These are phyloP conservation scores for Trichoderma reesei DNA, from an alignment of 495 filamentous ascomycete species.

Conservation along the genomic window DNA sequence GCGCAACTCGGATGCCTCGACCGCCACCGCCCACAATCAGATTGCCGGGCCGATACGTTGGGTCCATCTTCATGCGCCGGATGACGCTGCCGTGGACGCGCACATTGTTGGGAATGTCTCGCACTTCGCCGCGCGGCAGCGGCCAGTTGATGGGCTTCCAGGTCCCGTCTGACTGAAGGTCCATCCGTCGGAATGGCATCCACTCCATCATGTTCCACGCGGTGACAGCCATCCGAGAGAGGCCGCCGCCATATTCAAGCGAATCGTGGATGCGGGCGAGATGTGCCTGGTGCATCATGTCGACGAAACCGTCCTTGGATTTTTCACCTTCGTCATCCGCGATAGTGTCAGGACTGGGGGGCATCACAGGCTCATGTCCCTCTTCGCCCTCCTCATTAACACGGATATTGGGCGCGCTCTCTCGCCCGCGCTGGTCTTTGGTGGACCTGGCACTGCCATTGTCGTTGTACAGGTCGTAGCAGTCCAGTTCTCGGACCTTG, in stretches of 20 bases:
- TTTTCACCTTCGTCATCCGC: neutral
- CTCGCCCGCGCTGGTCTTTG: neutral
- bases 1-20: conserved; percentile 50
- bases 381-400: neutral
- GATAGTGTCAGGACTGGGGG: conserved; percentile 5
- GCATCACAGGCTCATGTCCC: neutral
- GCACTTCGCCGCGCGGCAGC: conserved; percentile 66
- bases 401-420: neutral
- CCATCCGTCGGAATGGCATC: conserved; percentile 77
- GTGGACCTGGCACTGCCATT: conserved; percentile 48
- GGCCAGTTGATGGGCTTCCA: conserved; percentile 82
- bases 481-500: conserved; percentile 58
- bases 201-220: conserved; percentile 81
- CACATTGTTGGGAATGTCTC: conserved; percentile 66
- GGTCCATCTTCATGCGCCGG: conserved; percentile 55
- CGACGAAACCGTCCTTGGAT: conserved; percentile 26
- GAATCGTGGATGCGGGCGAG: conserved; percentile 66
- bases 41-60: conserved; percentile 67
- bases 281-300: conserved; percentile 49
- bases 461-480: conserved; percentile 46
- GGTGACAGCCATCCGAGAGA: conserved; percentile 47
- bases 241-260: conserved; percentile 55
- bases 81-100: conserved; percentile 68
- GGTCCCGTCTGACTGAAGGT: conserved; percentile 58
- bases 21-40: conserved; percentile 74